Base-by-base conservation (phyloP, 805 yeast genomes). In the Maudiozyma pseudohumilis region DNA sequence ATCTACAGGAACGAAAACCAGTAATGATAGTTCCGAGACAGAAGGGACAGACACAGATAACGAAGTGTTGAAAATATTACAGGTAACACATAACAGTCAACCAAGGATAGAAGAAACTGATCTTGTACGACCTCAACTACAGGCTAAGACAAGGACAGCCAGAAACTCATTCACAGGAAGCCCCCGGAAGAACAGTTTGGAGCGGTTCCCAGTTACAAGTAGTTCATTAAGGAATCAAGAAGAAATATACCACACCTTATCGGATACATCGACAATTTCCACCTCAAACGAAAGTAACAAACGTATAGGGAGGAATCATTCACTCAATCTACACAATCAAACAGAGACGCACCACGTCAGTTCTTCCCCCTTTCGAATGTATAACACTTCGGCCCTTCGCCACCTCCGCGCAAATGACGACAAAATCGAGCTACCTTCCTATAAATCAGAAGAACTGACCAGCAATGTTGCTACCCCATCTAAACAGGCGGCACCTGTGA, bases 121-220 rank as follows among this genome's bases (percentile, higher is more conserved):
- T 23, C 11, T 9, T 11, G 29, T 7, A 13, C 29, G 13, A 6
- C 29, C 13, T 26, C 29, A 6, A n/a, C n/a, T n/a, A n/a, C n/a
- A n/a, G n/a, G n/a, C n/a, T n/a, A n/a, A n/a, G 3, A 28, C 26
- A 10, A 31, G 17, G 12, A 25, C 18, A 27, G 26, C 20, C 8
- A 32, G 12, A 32, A 29, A 28, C 18, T 19, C 21, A 5, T 28
- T 26, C 12, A 29, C 36, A 4, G 16, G 19, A 12, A 44, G 44
- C 23, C 46, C 47, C 18, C 26, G n/a, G 10, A 42, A 29, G 25
- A 6, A 29, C 16, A 34, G 39, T 23, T 23, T 38, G 13, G 44
- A 29, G 27, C 34, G 17, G 9, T 43, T 32, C 32, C 50, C 38
- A 12, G 25, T 32, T 5, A 29, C 23, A 15, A 29, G 18, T 4